Conservation (phyloP, 306 rosid genomes). For the Lotus japonicus region DNA sequence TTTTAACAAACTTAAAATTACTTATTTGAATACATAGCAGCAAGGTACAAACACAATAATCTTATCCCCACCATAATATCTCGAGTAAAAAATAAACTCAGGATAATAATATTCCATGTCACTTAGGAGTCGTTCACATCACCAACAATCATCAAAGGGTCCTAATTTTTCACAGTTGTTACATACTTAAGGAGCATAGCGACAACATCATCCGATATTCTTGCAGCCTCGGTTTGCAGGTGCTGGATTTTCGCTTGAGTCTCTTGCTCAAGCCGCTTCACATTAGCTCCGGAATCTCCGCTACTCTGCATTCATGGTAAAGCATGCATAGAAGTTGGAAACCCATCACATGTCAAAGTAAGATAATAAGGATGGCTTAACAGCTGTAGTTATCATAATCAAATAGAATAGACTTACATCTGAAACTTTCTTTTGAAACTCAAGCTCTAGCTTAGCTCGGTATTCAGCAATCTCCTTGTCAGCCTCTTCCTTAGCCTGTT, state of each 20-base stretch:
- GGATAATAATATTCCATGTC: constrained; percentile 16
- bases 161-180: constrained; percentile 63
- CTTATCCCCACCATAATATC: constrained; percentile 24
- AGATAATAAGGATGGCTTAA: not conserved
- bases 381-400: not conserved
- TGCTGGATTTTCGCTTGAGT: constrained; percentile 62
- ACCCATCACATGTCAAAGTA: not conserved
- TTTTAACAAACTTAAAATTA: constrained; percentile 16
- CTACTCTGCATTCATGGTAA: constrained; percentile 49
- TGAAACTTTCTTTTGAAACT: constrained; percentile 71
- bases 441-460: constrained; percentile 72
- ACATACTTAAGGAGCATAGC: constrained; percentile 77
- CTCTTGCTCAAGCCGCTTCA: constrained; percentile 83
- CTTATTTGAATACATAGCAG: constrained; percentile 20
- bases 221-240: constrained; percentile 53
- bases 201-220: constrained; percentile 68
- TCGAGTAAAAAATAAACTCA: constrained; percentile 21
- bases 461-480: constrained; percentile 71
- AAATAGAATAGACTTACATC: constrained; percentile 43
- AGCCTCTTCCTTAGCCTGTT: constrained; percentile 96
- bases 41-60: constrained; percentile 22
- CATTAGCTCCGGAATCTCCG: constrained; percentile 97
- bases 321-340: not conserved
- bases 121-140: constrained; percentile 12
- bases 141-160: constrained; percentile 19